A percentile compares a stretch with the other conserved stretches of the same genome.
Conservation (phyloP, 768 basidiomycete genomes). For the Auricularia auricula-judae region DNA sequence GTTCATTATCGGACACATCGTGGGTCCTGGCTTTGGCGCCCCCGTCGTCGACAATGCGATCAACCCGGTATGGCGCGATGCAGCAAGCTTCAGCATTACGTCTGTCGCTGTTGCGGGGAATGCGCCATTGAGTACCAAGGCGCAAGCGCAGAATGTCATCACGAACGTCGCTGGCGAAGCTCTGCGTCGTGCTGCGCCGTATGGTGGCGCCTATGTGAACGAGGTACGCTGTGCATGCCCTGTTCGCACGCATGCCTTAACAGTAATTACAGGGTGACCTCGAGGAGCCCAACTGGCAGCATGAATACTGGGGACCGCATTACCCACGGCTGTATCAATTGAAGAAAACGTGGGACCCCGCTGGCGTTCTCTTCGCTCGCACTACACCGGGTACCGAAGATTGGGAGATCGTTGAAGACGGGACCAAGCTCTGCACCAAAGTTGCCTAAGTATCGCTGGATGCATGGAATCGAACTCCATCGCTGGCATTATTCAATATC, state of each 20-base stretch:
- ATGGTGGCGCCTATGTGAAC: background rate
- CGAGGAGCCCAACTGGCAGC: background rate
- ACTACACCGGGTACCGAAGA: background rate
- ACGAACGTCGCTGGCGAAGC: background rate
- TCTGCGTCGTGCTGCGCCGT: background rate
- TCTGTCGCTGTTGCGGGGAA: background rate
- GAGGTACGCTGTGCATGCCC: background rate
- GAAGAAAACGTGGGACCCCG: background rate
- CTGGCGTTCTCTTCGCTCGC: background rate
- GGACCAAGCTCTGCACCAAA: background rate
- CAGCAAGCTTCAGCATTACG: background rate
- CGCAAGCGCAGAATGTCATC: background rate
- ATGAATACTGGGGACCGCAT: background rate
- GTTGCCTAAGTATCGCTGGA: no score
- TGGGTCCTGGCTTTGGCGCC: background rate
- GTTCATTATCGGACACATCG: background rate
- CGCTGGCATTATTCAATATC: no score
- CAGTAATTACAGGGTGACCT: background rate
- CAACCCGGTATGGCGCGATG: background rate
- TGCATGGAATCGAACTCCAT: no score
- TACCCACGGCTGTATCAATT: background rate
- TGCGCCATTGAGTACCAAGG: background rate
- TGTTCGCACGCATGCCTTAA: background rate
- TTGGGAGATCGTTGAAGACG: background rate
- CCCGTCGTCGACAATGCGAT: background rate